Conservation (phyloP, 495 filamentous ascomycete genomes). For the Talaromyces thailandensis region DNA sequence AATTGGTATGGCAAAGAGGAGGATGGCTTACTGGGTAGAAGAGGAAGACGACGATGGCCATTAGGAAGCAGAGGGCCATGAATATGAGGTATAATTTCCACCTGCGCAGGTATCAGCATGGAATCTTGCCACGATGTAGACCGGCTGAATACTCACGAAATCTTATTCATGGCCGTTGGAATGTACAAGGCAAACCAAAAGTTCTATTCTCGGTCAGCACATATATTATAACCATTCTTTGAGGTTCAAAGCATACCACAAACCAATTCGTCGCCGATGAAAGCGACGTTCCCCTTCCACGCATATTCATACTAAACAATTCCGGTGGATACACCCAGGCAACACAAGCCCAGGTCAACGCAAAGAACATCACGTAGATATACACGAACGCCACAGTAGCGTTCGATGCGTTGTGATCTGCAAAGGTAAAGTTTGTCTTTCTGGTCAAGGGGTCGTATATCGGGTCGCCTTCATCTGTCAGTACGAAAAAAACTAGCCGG, state of each 20-base stretch:
- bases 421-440: conserved; percentile 18
- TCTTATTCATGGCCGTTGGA: conserved; percentile 16
- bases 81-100: conserved; percentile 18
- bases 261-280: conserved; percentile 17
- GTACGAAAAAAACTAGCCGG: neutral
- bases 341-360: conserved; percentile 14
- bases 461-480: conserved; percentile 12
- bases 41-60: conserved; percentile 13
- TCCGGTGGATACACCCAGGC: conserved; percentile 16
- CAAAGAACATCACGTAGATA: conserved; percentile 14
- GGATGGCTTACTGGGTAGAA: conserved; percentile 12
- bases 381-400: conserved; percentile 16
- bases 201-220: conserved; percentile 11
- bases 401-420: conserved; percentile 8
- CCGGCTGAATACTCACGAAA: conserved; percentile 11
- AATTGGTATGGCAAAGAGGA: neutral
- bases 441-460: conserved; percentile 15
- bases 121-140: neutral
- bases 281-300: conserved; percentile 14
- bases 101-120: neutral
- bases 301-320: conserved; percentile 11
- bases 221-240: no score
- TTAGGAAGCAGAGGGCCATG: conserved; percentile 13
- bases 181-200: conserved; percentile 22
- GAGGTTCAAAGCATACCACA: conserved; percentile 10